Base-by-base conservation (phyloP, 2,329 filamentous ascomycete genomes). In the Didymella pinodella region DNA sequence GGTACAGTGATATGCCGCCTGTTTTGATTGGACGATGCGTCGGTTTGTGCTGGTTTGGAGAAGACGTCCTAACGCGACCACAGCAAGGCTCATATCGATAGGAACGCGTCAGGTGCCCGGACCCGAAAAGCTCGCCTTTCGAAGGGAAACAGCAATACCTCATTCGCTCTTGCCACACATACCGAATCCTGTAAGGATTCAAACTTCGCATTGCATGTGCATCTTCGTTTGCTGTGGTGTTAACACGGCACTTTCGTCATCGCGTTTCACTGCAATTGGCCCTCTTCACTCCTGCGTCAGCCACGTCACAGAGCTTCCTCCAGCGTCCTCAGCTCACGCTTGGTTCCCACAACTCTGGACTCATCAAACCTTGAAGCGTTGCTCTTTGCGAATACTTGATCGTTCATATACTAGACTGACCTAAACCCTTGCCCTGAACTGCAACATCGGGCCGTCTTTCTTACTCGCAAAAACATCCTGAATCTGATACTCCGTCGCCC, bases 381-480 rank as follows among this genome's bases (percentile, higher is more conserved):
- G 7, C 4, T 16, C 14, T 32, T 16, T 14, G 31, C 4, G 16
- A 4, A 32, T 32, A 29, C n/a, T 28, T 18, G 28, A 18, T 48
- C 36, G 34, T 40, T 34, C 20, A 26, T 43, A 31, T 47, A 20
- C 22, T 32, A 6, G 16, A 11, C 16, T 22, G 11, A 5, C 29
- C 31, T 45, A 61, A 4, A 18, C 25, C 57, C 67, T 67, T 16
- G 67, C 59, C 45, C 71, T 65, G 51, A 81, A 79, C 78, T 91
- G 85, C 56, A 92, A 79, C 78, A 90, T 82, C 0, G 88, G 87
- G 0, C 90, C 90, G 68, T 90, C 84, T 79, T 92, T 93, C 67
- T 85, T 80, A 67, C 88, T 90, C 31, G 90, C 91, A 75, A 93
- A 92, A 18, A 86, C 88, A 72, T 93, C 90, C 50, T 84, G 78